Evolutionary conservation across 495 filamentous ascomycete genomes (phyloP).

Genomic region (Glarea lozoyensis): DNA sequence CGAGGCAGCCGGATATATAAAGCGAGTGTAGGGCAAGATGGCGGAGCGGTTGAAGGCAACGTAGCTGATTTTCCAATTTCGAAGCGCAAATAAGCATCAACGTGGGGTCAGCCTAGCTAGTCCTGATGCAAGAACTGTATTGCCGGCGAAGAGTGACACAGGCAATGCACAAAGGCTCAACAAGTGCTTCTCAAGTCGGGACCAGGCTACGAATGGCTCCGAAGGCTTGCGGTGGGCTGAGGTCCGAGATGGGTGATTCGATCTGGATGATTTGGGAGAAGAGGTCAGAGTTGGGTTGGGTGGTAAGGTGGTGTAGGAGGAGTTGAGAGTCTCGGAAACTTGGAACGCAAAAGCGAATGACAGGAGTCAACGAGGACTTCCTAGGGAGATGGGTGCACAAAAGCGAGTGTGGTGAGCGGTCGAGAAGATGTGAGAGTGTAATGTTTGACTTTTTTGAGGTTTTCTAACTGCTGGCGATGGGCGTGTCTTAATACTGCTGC

Average conservation of each 20-base stretch:
- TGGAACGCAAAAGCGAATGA: constrained; percentile 43
- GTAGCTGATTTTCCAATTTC: constrained; percentile 13
- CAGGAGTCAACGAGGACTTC: constrained; percentile 58
- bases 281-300: not conserved
- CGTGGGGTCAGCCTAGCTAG: not conserved
- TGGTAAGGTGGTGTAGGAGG: not conserved
- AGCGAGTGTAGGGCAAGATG: constrained; percentile 17
- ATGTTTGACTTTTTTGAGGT: constrained; percentile 3
- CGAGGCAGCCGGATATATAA: constrained; percentile 20
- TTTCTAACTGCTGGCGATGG: constrained; percentile 1
- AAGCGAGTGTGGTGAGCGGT: constrained; percentile 19
- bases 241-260: not conserved
- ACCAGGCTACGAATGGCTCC: constrained; percentile 6
- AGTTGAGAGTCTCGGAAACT: constrained; percentile 9
- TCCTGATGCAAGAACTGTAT: not conserved
- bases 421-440: constrained; percentile 3
- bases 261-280: not conserved
- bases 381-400: constrained; percentile 22
- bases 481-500: not conserved
- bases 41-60: constrained; percentile 17
- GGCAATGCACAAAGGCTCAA: not conserved
- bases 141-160: not conserved
- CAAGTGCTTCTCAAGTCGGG: constrained; percentile 3
- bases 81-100: constrained; percentile 14
- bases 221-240: constrained; percentile 13